Evolutionary conservation across 345 rosid species (phyloP), one percentile per base, ranked within the genome.

Genomic region (Zanthoxylum bungeanum): DNA sequence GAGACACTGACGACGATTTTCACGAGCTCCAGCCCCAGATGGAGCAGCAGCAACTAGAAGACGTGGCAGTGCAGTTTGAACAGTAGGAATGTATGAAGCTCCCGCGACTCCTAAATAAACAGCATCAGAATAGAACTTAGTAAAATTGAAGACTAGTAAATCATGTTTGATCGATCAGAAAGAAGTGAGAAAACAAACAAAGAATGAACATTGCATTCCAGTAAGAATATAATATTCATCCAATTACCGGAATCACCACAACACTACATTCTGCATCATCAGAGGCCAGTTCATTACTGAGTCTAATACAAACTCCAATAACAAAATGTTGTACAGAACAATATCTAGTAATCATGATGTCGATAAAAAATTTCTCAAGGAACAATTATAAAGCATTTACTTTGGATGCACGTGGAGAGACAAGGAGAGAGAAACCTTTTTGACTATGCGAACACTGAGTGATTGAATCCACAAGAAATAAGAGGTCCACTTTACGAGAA

Each of bases 21-120:
- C 98, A 69, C 93, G 93, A 72, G 96, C 91, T 77, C 88, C 81
- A 53, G 82, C 70, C 56, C 99, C 99, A 51, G 89, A 72, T 70
- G 99, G 97, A 68, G 91, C 98, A 84, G 98, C 96, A 72, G 93
- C 97, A 81, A 89, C 91, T 73, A 95, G 79, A 75, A 95, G 96
- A 30, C 98, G 98, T 28, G 97, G 98, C 76, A 95, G 70, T 69
- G 99, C 97, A 63, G 96, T 86, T 80, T 92, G 93, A 76, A 92
- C 88, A 6, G 85, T 81, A 68, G 97, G 98, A 70, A 92, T 79
- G 53, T 92, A 95, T 61, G 89, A 88, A 62, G 96, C 89, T 71
- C 98, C 96, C 16, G 96, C 96, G 66, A 76, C 84, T 65, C 99
- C 98, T 95, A 74, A 49, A 62, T 31, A 73, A n/a, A 47, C 61